phyloP scores from a whole-genome alignment of 768 basidiomycete genomes.

The Tricholoma sp. region DNA sequence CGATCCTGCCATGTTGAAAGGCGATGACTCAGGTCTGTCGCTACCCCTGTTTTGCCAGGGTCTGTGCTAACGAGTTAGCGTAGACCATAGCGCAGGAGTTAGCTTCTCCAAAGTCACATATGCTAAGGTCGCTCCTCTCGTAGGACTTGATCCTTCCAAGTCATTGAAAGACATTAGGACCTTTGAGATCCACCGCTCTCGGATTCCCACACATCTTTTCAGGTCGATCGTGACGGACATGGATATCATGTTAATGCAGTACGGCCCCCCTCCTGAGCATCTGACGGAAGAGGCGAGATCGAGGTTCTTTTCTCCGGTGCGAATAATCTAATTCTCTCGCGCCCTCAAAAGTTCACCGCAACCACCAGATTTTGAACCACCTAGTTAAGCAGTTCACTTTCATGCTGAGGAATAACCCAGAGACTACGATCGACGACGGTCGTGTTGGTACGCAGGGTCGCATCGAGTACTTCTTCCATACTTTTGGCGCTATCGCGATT shows the following conservation, averaged over 20 bases:
- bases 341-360: constrained; percentile 10
- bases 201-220: constrained; percentile 20
- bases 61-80: not conserved
- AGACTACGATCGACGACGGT: constrained; percentile 11
- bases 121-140: constrained; percentile 13
- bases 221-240: constrained; percentile 17
- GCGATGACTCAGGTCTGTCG: constrained; percentile 1
- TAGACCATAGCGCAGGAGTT: constrained; percentile 14
- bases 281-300: constrained; percentile 18
- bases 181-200: constrained; percentile 19
- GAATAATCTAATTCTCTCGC: constrained; percentile 6
- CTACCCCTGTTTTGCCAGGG: not conserved
- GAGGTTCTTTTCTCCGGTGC: constrained; percentile 17
- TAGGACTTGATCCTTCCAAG: constrained; percentile 12
- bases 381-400: constrained; percentile 14
- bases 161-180: constrained; percentile 12
- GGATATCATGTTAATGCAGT: constrained; percentile 19
- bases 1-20: constrained; percentile 1
- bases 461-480: constrained; percentile 17
- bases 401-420: constrained; percentile 16
- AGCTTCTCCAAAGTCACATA: constrained; percentile 19
- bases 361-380: constrained; percentile 16
- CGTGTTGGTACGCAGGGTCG: constrained; percentile 5
- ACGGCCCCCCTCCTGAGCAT: constrained; percentile 16
- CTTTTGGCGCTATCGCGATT: constrained; percentile 15